Percentiles rank a stretch among this genome's conserved stretches.
phyloP scores from a whole-genome alignment of 805 yeast species.

The Blastobotrys muscicola region DNA sequence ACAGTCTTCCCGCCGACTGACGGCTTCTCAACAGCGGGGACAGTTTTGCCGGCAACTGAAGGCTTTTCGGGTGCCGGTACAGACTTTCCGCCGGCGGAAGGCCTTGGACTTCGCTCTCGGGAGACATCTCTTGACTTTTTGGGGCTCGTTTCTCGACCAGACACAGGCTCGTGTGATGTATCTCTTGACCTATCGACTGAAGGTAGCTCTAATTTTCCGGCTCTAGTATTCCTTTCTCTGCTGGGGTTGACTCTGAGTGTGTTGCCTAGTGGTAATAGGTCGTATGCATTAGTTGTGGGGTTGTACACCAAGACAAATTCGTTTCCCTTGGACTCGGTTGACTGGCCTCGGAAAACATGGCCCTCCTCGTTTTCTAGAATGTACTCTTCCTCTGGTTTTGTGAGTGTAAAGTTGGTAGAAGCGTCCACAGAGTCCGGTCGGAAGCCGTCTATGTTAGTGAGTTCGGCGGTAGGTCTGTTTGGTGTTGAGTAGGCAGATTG shows the following conservation, averaged over 20 bases:
- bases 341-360: constrained; percentile 21
- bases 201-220: background rate
- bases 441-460: constrained; percentile 13
- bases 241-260: constrained; percentile 15
- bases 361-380: constrained; percentile 9
- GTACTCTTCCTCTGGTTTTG: constrained; percentile 16
- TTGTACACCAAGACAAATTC: constrained; percentile 79
- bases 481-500: too few species aligned
- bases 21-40: background rate
- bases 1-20: background rate
- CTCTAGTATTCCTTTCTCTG: constrained; percentile 13
- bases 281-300: constrained; percentile 35
- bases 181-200: background rate
- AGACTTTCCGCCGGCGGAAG: too few species aligned
- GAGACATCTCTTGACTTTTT: too few species aligned
- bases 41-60: background rate
- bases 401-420: constrained; percentile 7
- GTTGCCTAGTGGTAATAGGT: constrained; percentile 18
- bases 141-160: background rate
- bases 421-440: constrained; percentile 17
- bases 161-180: background rate
- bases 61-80: too few species aligned
- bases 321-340: constrained; percentile 19
- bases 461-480: too few species aligned
- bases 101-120: background rate